Evolutionary conservation across 768 basidiomycete genomes (phyloP).

Genomic region (Russula sp.): DNA sequence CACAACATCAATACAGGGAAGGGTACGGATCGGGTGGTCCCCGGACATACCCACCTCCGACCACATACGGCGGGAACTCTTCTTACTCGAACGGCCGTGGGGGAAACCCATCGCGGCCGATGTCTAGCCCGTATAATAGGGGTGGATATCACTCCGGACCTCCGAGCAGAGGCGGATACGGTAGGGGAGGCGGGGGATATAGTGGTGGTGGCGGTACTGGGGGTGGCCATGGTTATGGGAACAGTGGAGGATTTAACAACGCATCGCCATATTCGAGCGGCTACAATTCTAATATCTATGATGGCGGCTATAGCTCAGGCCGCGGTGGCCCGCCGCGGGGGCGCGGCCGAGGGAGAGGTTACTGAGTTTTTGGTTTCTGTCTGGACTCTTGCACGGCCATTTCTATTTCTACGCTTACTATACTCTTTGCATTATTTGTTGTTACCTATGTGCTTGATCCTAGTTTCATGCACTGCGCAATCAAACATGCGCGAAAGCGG

Average conservation of each 20-base stretch:
- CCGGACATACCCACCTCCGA: slow-evolving; percentile 5
- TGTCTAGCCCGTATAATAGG: slow-evolving; percentile 5
- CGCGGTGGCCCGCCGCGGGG: slow-evolving; percentile 16
- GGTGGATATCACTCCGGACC: slow-evolving; percentile 23
- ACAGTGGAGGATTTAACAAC: slow-evolving; percentile 29
- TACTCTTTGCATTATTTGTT: neutral
- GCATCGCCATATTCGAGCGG: neutral
- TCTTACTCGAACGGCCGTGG: slow-evolving; percentile 15
- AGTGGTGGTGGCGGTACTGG: slow-evolving; percentile 29
- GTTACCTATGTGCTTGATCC: neutral
- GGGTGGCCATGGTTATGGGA: slow-evolving; percentile 33
- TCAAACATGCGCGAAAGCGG: neutral
- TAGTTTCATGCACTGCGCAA: neutral
- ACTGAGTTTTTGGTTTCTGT: neutral
- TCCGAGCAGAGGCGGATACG: slow-evolving; percentile 30
- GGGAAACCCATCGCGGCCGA: slow-evolving; percentile 9
- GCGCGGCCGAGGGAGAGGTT: slow-evolving; percentile 21
- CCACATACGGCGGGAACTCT: slow-evolving; percentile 4
- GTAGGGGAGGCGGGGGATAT: slow-evolving; percentile 26
- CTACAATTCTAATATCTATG: slow-evolving; percentile 15
- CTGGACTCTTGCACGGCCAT: neutral
- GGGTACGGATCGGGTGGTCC: slow-evolving; percentile 26
- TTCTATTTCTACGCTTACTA: neutral
- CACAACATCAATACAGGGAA: slow-evolving; percentile 26
- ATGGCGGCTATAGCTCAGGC: slow-evolving; percentile 24